Evolutionary conservation across 2,329 filamentous ascomycete species (phyloP), one percentile per base, ranked within the genome.

Genomic region (Hypoxylon sp.): DNA sequence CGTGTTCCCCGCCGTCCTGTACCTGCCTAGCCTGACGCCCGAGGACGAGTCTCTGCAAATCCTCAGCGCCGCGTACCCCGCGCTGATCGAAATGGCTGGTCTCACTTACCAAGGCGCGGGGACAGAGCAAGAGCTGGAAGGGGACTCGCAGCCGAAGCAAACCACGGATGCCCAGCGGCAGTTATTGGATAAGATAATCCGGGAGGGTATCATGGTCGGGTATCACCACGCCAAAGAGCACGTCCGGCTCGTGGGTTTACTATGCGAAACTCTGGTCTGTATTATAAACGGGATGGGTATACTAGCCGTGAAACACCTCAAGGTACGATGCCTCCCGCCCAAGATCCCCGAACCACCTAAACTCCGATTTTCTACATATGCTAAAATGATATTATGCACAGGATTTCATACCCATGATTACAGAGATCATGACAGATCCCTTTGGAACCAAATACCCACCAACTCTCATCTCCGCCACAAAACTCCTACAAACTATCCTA

Each of bases 11-110:
- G 89, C 90, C 36, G 85, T 97, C n/a, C 84, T 91, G 6, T 92
- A 89, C 73, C 84, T 97, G 5, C 94, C 95, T 0, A 88, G 85
- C 11, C 82, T 97, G 45, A 97, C 93, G 0, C 89, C 92, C 0
- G 91, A 93, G 74, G 76, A 84, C 0, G 91, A 96, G 61, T 92
- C 92, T 3, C 75, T 91, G 1, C 74, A 76, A 1, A 80, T 98
- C 2, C 84, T 97, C 0, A 75, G 78, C 5, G 83, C 85, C 5
- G 89, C 91, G 0, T 97, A 94, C 70, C 83, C 85, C 6, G 89
- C 90, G 1, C 82, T 97, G 2, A 80, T 91, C 17, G 80, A 81
- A 0, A 83, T 97, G 5, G 86, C 74, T 68, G 81, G 65, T 79
- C 82, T 79, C 25, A 49, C 17, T 1, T 55, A 46, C 11, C 9